Conservation (phyloP, 2,329 filamentous ascomycete genomes). For the Corniculantispora saksenae region DNA sequence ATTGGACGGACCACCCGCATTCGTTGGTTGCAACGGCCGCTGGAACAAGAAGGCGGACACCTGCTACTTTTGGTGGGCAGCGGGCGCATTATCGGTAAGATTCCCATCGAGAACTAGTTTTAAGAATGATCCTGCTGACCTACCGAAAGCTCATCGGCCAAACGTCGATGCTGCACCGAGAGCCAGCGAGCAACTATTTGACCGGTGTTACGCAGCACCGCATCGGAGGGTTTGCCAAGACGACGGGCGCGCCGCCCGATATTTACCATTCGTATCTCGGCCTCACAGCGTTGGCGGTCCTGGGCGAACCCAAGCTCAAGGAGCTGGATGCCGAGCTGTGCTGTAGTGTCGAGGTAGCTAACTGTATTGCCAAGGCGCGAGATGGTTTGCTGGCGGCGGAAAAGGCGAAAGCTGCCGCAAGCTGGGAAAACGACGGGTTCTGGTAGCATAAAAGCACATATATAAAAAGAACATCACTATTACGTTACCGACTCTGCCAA, state of each 20-base stretch:
- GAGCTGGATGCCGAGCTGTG: conserved; percentile 75
- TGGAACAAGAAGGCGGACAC: conserved; percentile 92
- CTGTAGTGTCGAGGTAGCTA: conserved; percentile 62
- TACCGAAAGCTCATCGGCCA: conserved; percentile 56
- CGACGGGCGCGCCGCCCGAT: conserved; percentile 67
- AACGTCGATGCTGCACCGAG: conserved; percentile 57
- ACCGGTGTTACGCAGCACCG: conserved; percentile 83
- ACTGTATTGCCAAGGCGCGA: conserved; percentile 51
- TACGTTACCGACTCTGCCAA: neutral
- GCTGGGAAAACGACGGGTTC: conserved; percentile 30
- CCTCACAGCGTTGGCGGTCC: conserved; percentile 73
- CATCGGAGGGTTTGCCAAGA: conserved; percentile 81
- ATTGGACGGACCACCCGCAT: conserved; percentile 37
- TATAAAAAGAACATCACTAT: neutral
- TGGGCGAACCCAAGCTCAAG: conserved; percentile 70
- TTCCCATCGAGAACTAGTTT: conserved; percentile 30
- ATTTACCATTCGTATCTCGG: conserved; percentile 90
- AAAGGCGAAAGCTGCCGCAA: conserved; percentile 4
- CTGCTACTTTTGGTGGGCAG: conserved; percentile 94
- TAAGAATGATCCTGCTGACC: neutral
- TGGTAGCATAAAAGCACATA: conserved; percentile 23
- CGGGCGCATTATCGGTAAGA: conserved; percentile 57
- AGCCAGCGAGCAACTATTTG: conserved; percentile 72
- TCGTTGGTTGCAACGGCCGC: conserved; percentile 84
- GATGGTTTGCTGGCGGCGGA: conserved; percentile 34